Percentiles rank a stretch among this genome's conserved stretches.
phyloP scores from a whole-genome alignment of 2,329 filamentous ascomycete genomes.

The Ambrosiella beaveri region DNA sequence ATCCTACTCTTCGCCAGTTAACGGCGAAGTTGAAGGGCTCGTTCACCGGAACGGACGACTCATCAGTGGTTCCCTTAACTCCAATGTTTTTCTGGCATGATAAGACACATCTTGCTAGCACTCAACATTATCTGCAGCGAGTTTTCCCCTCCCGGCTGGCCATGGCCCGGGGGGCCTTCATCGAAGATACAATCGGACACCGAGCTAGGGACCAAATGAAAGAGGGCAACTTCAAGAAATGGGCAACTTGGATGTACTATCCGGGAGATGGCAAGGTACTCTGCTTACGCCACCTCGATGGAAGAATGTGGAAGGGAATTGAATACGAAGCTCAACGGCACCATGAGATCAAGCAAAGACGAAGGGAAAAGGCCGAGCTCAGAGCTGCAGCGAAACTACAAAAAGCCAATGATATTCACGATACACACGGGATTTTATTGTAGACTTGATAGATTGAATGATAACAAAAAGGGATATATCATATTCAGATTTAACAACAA shows the following conservation, averaged over 20 bases:
- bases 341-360: background rate
- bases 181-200: slow-evolving; percentile 39
- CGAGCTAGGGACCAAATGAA: slow-evolving; percentile 40
- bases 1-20: slow-evolving; percentile 24
- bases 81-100: slow-evolving; percentile 44
- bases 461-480: background rate
- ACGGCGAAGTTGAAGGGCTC: slow-evolving; percentile 25
- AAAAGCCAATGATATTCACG: background rate
- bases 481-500: background rate
- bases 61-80: slow-evolving; percentile 26
- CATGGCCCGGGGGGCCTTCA: slow-evolving; percentile 34
- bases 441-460: background rate
- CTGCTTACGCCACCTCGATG: slow-evolving; percentile 34
- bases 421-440: background rate
- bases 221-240: slow-evolving; percentile 30
- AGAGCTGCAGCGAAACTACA: background rate
- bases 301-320: slow-evolving; percentile 30
- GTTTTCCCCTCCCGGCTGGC: slow-evolving; percentile 34
- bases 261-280: slow-evolving; percentile 28
- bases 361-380: slow-evolving; percentile 2
- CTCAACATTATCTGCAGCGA: slow-evolving; percentile 29
- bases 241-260: slow-evolving; percentile 40
- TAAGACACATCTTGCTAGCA: slow-evolving; percentile 35
- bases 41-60: background rate
- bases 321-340: slow-evolving; percentile 4